Conservation (phyloP, 1,284 basidiomycete genomes). For the Mycena citricolor region DNA sequence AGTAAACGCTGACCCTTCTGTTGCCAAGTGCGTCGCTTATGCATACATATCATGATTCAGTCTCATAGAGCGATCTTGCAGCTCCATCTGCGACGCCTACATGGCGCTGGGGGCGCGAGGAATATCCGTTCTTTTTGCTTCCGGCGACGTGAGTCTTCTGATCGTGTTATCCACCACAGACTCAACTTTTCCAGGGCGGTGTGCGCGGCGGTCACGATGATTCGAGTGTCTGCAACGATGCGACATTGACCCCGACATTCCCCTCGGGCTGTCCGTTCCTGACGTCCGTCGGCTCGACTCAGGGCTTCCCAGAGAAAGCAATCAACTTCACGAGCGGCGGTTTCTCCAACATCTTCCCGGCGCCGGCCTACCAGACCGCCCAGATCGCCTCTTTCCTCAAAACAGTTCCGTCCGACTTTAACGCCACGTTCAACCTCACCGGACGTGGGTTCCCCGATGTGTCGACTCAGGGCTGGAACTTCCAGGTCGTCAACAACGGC, state of each 20-base stretch:
- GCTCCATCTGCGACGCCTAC: slow-evolving; percentile 19
- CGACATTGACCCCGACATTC: slow-evolving; percentile 37
- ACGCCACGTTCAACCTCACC: slow-evolving; percentile 11
- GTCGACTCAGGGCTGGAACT: not conserved
- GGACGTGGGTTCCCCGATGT: slow-evolving; percentile 20
- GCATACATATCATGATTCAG: not conserved
- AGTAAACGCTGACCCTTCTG: slow-evolving; percentile 23
- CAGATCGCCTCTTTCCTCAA: slow-evolving; percentile 3
- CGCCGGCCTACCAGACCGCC: slow-evolving; percentile 7
- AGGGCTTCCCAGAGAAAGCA: slow-evolving; percentile 17
- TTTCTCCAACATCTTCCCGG: slow-evolving; percentile 46
- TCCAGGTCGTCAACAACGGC: not conserved
- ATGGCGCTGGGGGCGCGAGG: slow-evolving; percentile 54
- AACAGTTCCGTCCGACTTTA: slow-evolving; percentile 3
- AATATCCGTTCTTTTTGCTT: slow-evolving; percentile 58
- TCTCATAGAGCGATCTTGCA: not conserved
- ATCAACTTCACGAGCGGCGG: slow-evolving; percentile 37
- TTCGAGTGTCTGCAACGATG: slow-evolving; percentile 2
- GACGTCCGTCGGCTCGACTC: slow-evolving; percentile 15
- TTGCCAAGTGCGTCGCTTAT: slow-evolving; percentile 15
- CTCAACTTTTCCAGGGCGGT: slow-evolving; percentile 39
- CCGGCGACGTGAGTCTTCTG: slow-evolving; percentile 70
- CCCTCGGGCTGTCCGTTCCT: slow-evolving; percentile 12
- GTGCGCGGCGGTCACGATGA: slow-evolving; percentile 16
- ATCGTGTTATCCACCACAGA: slow-evolving; percentile 48